Evolutionary conservation across 1,284 basidiomycete species (phyloP).

Genomic region (Trametes sp.): DNA sequence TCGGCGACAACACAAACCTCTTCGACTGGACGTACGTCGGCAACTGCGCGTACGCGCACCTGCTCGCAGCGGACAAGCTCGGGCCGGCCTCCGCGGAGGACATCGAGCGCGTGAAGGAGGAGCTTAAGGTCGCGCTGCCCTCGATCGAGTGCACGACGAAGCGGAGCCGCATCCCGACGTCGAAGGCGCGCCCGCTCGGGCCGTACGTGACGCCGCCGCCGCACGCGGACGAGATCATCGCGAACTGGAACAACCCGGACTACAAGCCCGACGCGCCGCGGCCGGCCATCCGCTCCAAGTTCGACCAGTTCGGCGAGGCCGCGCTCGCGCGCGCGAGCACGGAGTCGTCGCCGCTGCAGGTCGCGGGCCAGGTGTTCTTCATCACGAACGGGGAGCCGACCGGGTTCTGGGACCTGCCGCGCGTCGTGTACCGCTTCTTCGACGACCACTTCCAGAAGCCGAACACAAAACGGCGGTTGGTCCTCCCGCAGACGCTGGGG

Average conservation of each 20-base stretch:
- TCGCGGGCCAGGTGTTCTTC: constrained; percentile 96
- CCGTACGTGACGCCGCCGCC: constrained; percentile 72
- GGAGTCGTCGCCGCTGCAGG: constrained; percentile 60
- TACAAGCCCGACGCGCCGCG: constrained; percentile 53
- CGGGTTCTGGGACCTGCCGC: constrained; percentile 96
- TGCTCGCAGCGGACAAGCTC: constrained; percentile 92
- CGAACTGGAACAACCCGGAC: constrained; percentile 64
- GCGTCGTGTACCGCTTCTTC: constrained; percentile 85
- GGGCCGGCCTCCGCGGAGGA: constrained; percentile 53
- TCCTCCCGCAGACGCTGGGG: constrained; percentile 74
- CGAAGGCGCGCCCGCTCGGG: constrained; percentile 79
- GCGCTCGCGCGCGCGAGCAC: constrained; percentile 57
- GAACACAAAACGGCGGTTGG: constrained; percentile 39
- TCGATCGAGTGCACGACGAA: constrained; percentile 72
- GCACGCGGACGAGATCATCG: constrained; percentile 65
- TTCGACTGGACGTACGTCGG: constrained; percentile 99
- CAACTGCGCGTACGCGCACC: constrained; percentile 94
- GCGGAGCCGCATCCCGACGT: constrained; percentile 75
- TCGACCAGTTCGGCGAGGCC: constrained; percentile 71
- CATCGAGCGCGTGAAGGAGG: constrained; percentile 46
- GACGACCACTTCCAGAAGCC: constrained; percentile 54
- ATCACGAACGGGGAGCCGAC: constrained; percentile 98
- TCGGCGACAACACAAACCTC: constrained; percentile 93
- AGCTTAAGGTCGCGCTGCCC: constrained; percentile 61
- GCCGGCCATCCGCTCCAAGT: constrained; percentile 78